Conservation (phyloP, 306 rosid genomes). For the Ziziphus jujuba region DNA sequence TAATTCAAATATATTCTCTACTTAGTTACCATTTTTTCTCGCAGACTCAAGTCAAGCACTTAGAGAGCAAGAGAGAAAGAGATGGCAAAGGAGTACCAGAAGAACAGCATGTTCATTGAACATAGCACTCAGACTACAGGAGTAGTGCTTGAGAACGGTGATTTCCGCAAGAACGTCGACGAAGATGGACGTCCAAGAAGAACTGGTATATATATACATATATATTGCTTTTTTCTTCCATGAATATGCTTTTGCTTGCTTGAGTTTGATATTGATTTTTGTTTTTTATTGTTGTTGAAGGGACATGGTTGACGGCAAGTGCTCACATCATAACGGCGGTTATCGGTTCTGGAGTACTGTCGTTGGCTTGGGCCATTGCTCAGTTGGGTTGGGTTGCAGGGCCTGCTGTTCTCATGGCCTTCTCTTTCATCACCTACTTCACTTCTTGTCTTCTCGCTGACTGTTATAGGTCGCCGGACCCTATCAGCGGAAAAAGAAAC, state of each 20-base stretch:
- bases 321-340: constrained; percentile 97
- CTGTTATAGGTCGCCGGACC: constrained; percentile 78
- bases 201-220: constrained; percentile 48
- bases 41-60: neutral
- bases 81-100: constrained; percentile 46
- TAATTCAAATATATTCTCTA: constrained; percentile 19
- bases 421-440: constrained; percentile 87
- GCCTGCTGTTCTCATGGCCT: constrained; percentile 72
- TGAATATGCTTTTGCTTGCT: neutral
- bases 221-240: neutral
- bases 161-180: constrained; percentile 54
- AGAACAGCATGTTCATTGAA: constrained; percentile 65
- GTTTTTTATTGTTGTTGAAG: constrained; percentile 28
- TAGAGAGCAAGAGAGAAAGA: neutral
- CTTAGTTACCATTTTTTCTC: neutral
- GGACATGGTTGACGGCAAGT: constrained; percentile 96
- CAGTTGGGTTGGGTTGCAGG: constrained; percentile 97
- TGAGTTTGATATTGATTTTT: neutral
- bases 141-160: constrained; percentile 32
- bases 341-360: constrained; percentile 93
- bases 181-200: constrained; percentile 80
- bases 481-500: constrained; percentile 81
- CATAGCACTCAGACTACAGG: constrained; percentile 33
- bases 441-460: constrained; percentile 93
- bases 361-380: constrained; percentile 91